Percentiles rank a stretch among this genome's conserved stretches.
phyloP scores from a whole-genome alignment of 148 eudicot genomes.

The Vaccinium corymbosum region DNA sequence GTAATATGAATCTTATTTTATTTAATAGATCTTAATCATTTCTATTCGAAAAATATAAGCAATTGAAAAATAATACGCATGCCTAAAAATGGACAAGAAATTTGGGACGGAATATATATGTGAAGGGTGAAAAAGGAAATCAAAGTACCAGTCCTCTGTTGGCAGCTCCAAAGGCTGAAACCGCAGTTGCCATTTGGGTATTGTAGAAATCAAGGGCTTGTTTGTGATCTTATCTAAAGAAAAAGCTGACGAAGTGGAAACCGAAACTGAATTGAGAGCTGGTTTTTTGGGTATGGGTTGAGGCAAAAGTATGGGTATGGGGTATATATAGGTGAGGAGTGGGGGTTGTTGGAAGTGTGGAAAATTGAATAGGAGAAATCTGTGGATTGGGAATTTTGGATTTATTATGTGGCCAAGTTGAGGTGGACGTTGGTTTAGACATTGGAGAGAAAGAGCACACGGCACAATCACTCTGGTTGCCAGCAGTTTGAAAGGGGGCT shows the following conservation, averaged over 20 bases:
- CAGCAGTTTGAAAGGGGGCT: neutral
- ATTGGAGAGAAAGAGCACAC: neutral
- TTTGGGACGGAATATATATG: too few relatives aligned
- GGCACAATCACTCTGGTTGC: neutral
- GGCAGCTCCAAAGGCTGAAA: conserved; percentile 12
- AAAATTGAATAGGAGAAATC: conserved; percentile 4
- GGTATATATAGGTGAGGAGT: neutral
- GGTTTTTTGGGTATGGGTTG: neutral
- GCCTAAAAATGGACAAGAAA: too few relatives aligned
- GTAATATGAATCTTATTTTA: too few relatives aligned
- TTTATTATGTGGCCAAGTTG: neutral
- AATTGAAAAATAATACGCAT: too few relatives aligned
- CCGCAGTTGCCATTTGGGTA: conserved; percentile 10
- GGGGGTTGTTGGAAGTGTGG: conserved; percentile 11
- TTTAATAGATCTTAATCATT: too few relatives aligned
- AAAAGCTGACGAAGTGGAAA: conserved; percentile 9
- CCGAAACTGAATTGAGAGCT: neutral
- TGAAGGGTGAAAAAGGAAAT: neutral
- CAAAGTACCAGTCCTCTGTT: conserved; percentile 11
- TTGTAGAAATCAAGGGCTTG: neutral
- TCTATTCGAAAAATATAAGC: too few relatives aligned
- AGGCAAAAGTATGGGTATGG: neutral
- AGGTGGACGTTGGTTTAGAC: conserved; percentile 7
- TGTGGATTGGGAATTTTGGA: neutral
- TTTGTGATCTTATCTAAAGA: neutral